Percentiles rank a stretch among this genome's conserved stretches.
Evolutionary conservation across 129 eudicot genomes (phyloP).

Genomic region (Chrysanthemum seticuspe): DNA sequence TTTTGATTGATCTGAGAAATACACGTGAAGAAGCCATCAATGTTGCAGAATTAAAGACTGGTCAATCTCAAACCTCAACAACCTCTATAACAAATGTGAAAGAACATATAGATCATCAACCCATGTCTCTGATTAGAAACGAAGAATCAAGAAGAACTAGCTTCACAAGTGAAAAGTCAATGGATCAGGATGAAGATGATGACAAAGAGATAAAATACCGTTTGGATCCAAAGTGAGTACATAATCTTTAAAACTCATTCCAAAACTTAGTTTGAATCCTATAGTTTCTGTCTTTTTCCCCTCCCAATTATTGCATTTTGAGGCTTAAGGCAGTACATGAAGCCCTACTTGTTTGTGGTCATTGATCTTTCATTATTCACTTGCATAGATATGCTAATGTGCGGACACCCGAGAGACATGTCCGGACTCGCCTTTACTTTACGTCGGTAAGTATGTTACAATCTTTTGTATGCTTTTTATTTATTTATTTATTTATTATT

Average conservation of each 20-base stretch:
- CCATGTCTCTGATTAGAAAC: constrained; percentile 40
- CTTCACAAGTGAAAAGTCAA: constrained; percentile 73
- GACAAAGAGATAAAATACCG: constrained; percentile 94
- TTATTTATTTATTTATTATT: too few species aligned
- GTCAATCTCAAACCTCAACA: constrained; percentile 37
- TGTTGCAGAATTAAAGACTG: constrained; percentile 82
- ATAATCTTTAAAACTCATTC: constrained; percentile 4
- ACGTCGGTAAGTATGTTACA: constrained; percentile 67
- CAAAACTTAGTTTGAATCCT: constrained; percentile 8
- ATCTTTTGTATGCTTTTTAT: not conserved
- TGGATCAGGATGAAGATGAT: constrained; percentile 92
- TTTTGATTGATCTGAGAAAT: constrained; percentile 88
- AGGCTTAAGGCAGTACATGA: constrained; percentile 3
- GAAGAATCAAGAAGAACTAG: constrained; percentile 66
- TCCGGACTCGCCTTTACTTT: constrained; percentile 94
- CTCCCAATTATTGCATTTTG: not conserved
- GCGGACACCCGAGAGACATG: constrained; percentile 93
- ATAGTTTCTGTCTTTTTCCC: not conserved
- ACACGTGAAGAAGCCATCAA: constrained; percentile 95
- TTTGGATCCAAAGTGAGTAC: constrained; percentile 87
- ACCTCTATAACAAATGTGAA: constrained; percentile 35
- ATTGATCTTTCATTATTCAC: constrained; percentile 14
- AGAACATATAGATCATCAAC: constrained; percentile 58
- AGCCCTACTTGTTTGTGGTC: not conserved
- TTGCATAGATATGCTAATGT: constrained; percentile 87